Evolutionary conservation across 768 basidiomycete genomes (phyloP).

Genomic region (Termitomyces sp.): DNA sequence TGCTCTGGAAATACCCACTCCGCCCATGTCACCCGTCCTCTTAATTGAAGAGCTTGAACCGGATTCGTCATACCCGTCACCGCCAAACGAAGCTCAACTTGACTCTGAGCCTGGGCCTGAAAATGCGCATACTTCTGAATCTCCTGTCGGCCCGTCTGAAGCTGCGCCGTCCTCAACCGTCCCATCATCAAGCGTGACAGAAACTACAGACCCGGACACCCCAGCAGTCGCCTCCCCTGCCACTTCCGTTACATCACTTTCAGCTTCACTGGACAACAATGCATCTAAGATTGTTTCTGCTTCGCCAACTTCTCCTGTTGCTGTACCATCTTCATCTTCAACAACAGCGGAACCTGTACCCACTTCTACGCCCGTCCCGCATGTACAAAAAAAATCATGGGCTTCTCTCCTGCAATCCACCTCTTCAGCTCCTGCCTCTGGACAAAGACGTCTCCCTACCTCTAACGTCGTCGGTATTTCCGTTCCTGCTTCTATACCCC

Average conservation of each 20-base stretch:
- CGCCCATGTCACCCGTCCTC: constrained; percentile 35
- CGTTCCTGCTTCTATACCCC: constrained; percentile 44
- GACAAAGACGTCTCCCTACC: constrained; percentile 48
- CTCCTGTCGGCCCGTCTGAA: neutral
- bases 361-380: constrained; percentile 16
- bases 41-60: constrained; percentile 13
- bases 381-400: constrained; percentile 64
- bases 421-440: constrained; percentile 30
- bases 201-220: constrained; percentile 44
- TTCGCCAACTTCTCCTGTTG: neutral
- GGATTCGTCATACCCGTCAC: neutral
- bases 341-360: constrained; percentile 2
- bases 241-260: constrained; percentile 44
- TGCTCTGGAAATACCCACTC: constrained; percentile 50
- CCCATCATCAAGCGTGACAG: constrained; percentile 44
- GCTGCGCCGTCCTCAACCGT: constrained; percentile 26
- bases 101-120: neutral
- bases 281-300: constrained; percentile 2
- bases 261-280: constrained; percentile 33
- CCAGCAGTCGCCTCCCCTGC: constrained; percentile 52
- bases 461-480: constrained; percentile 75
- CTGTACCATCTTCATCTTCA: constrained; percentile 2
- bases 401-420: constrained; percentile 60
- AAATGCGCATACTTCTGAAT: neutral
- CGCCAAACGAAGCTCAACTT: neutral